These are phyloP conservation scores for Zymoseptoria passerinii DNA, from an alignment of 2,329 filamentous ascomycete genomes.

Conservation along the genomic window DNA sequence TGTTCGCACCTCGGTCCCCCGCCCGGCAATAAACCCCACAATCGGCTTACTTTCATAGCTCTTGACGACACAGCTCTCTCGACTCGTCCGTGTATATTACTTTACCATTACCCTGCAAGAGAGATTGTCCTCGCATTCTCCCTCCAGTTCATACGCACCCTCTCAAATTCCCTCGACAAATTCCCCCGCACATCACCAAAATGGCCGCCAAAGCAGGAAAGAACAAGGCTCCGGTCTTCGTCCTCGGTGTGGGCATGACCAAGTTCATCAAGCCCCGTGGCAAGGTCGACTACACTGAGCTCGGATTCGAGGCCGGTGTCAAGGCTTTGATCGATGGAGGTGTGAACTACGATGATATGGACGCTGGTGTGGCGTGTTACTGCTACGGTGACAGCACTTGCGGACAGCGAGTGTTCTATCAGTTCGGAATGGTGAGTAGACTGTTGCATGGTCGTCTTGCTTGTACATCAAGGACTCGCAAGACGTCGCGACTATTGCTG, in stretches of 20 bases:
- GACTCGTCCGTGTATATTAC: conserved; percentile 7
- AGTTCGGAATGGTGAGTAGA: conserved; percentile 56
- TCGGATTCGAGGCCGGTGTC: conserved; percentile 84
- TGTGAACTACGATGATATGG: conserved; percentile 93
- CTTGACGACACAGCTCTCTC: conserved; percentile 7
- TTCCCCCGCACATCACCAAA: conserved; percentile 1
- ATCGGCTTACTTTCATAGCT: conserved; percentile 6
- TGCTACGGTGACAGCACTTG: conserved; percentile 94
- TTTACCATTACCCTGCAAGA: neutral
- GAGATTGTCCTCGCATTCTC: neutral
- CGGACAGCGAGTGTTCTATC: conserved; percentile 94
- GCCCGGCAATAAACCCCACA: conserved; percentile 6
- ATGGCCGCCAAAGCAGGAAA: conserved; percentile 21
- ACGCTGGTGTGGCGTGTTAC: conserved; percentile 90
- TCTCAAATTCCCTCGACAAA: neutral
- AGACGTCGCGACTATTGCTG: neutral
- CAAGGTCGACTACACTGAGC: conserved; percentile 87
- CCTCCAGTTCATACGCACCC: neutral
- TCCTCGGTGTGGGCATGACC: conserved; percentile 96
- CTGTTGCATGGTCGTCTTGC: neutral
- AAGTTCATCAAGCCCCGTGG: conserved; percentile 97
- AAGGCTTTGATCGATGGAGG: conserved; percentile 79
- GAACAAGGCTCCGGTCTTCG: conserved; percentile 49
- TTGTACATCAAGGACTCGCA: neutral
- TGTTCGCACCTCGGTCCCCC: conserved; percentile 9